Percentiles rank a stretch among this genome's conserved stretches.
Evolutionary conservation across 495 filamentous ascomycete genomes (phyloP).

Genomic region (Aspergillus egyptiacus): DNA sequence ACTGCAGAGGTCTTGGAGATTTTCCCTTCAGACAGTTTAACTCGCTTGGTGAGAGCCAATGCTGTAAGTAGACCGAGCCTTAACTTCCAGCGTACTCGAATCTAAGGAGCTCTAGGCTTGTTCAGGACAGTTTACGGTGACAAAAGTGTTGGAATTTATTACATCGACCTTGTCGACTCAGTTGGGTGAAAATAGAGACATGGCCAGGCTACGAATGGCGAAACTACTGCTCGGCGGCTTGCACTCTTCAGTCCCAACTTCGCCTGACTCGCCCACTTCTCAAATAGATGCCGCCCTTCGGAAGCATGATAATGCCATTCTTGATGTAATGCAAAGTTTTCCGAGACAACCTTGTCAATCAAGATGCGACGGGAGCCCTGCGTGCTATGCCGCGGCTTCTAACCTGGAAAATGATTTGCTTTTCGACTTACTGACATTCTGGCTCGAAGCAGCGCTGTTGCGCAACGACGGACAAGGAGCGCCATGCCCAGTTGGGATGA

Average conservation of each 20-base stretch:
- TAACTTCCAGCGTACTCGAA: neutral
- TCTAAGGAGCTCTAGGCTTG: constrained; percentile 15
- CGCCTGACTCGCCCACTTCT: neutral
- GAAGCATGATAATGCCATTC: constrained; percentile 17
- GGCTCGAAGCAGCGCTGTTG: constrained; percentile 19
- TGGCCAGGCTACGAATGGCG: constrained; percentile 23
- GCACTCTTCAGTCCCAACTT: constrained; percentile 10
- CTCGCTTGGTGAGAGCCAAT: constrained; percentile 22
- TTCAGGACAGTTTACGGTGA: constrained; percentile 21
- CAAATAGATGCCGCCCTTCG: constrained; percentile 10
- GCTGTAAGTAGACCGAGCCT: constrained; percentile 24
- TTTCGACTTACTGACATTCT: constrained; percentile 25
- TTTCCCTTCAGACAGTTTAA: constrained; percentile 22
- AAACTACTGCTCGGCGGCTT: constrained; percentile 23
- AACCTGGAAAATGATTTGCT: constrained; percentile 29
- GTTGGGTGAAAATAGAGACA: neutral
- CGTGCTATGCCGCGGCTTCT: constrained; percentile 20
- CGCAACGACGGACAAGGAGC: constrained; percentile 6
- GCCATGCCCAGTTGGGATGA: neutral
- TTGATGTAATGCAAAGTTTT: constrained; percentile 18
- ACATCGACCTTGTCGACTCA: constrained; percentile 19
- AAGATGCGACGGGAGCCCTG: constrained; percentile 18
- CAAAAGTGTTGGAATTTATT: constrained; percentile 21
- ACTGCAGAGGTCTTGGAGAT: constrained; percentile 17
- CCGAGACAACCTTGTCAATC: constrained; percentile 14